Evolutionary conservation across 148 eudicot species (phyloP).

Genomic region (Drosera capensis): DNA sequence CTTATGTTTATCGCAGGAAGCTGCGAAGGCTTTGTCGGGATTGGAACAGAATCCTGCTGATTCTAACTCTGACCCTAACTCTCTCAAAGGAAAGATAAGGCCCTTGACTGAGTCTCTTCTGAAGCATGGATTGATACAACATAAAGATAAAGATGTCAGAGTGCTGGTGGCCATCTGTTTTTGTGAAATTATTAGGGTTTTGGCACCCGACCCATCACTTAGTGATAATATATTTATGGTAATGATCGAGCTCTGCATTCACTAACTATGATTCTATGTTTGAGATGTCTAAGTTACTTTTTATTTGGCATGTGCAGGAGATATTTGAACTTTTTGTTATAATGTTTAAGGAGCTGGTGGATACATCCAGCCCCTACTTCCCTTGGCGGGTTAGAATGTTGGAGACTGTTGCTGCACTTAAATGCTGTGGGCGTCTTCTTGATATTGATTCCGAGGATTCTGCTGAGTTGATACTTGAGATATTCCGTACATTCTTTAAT

Average conservation of each 20-base stretch:
- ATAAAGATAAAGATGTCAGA: slow-evolving; percentile 61
- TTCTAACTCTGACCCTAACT: too few relatives aligned
- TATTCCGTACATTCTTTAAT: slow-evolving; percentile 60
- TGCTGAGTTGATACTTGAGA: slow-evolving; percentile 41
- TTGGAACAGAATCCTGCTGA: slow-evolving; percentile 47
- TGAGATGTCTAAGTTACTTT: not conserved
- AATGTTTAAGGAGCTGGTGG: slow-evolving; percentile 60
- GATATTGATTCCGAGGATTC: slow-evolving; percentile 53
- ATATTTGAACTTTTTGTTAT: slow-evolving; percentile 57
- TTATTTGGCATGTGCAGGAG: slow-evolving; percentile 35
- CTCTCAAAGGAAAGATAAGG: slow-evolving; percentile 23
- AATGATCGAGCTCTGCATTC: not conserved
- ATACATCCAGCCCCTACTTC: slow-evolving; percentile 43
- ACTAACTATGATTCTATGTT: not conserved
- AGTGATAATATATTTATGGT: slow-evolving; percentile 47
- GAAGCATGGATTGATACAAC: slow-evolving; percentile 44
- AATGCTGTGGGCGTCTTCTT: slow-evolving; percentile 58
- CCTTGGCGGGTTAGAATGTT: slow-evolving; percentile 43
- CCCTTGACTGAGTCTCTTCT: slow-evolving; percentile 51
- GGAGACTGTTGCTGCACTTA: slow-evolving; percentile 60
- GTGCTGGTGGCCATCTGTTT: slow-evolving; percentile 64
- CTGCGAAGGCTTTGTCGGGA: slow-evolving; percentile 33
- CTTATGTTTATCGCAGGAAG: slow-evolving; percentile 40
- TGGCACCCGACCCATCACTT: slow-evolving; percentile 78
- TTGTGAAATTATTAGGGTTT: slow-evolving; percentile 66